phyloP scores from a whole-genome alignment of 306 rosid species.

The Corylus avellana region DNA sequence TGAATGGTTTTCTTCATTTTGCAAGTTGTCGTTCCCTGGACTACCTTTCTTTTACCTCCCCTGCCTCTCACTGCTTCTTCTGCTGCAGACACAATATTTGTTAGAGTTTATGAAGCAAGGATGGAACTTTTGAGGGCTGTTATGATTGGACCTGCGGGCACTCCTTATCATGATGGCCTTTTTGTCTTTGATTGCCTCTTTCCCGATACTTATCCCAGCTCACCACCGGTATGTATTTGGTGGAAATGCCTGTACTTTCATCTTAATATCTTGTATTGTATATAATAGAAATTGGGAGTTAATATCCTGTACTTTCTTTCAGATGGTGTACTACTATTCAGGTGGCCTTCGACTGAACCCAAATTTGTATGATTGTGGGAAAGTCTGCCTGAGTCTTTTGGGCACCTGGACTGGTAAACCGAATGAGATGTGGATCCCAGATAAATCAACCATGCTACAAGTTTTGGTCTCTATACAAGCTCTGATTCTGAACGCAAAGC shows the following conservation, averaged over 20 bases:
- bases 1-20: not conserved
- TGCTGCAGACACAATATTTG: slow-evolving; percentile 67
- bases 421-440: slow-evolving; percentile 70
- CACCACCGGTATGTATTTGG: slow-evolving; percentile 68
- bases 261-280: slow-evolving; percentile 8
- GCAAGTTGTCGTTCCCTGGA: not conserved
- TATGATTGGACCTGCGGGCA: slow-evolving; percentile 75
- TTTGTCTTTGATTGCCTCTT: slow-evolving; percentile 80
- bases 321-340: slow-evolving; percentile 76
- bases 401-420: slow-evolving; percentile 75
- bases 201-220: slow-evolving; percentile 55
- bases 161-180: slow-evolving; percentile 87
- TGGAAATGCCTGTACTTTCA: slow-evolving; percentile 1
- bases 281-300: slow-evolving; percentile 20
- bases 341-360: slow-evolving; percentile 89
- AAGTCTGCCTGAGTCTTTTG: slow-evolving; percentile 82
- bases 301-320: slow-evolving; percentile 26
- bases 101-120: slow-evolving; percentile 67
- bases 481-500: slow-evolving; percentile 72
- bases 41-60: not conserved
- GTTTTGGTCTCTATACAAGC: slow-evolving; percentile 86
- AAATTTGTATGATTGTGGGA: slow-evolving; percentile 70
- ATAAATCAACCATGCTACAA: slow-evolving; percentile 80
- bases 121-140: slow-evolving; percentile 82
- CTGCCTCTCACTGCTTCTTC: slow-evolving; percentile 24